Conservation (phyloP, 495 filamentous ascomycete genomes). For the Hypoxylon intermedium region DNA sequence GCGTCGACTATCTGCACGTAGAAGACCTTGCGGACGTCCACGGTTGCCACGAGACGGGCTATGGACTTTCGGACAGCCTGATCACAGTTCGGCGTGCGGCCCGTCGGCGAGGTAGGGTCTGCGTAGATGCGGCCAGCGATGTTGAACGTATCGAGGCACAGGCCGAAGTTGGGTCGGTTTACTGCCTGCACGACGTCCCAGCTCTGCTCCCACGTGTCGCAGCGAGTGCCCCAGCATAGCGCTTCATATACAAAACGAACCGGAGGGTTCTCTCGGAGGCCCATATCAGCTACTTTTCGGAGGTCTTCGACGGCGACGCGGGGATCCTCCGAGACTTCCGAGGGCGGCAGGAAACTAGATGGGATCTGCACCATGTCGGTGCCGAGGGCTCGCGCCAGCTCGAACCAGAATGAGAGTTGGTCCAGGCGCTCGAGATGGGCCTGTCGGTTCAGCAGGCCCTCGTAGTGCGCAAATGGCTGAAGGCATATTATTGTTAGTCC, state of each 20-base stretch:
- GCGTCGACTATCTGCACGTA: slow-evolving; percentile 84
- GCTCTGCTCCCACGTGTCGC: slow-evolving; percentile 73
- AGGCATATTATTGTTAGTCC: slow-evolving; percentile 71
- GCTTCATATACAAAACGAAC: slow-evolving; percentile 81
- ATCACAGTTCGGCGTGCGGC: slow-evolving; percentile 65
- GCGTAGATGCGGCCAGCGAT: slow-evolving; percentile 77
- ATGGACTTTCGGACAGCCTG: slow-evolving; percentile 64
- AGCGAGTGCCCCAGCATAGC: slow-evolving; percentile 75
- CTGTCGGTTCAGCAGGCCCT: slow-evolving; percentile 71
- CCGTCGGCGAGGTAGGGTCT: slow-evolving; percentile 64
- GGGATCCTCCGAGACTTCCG: slow-evolving; percentile 63
- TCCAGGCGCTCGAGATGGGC: slow-evolving; percentile 65
- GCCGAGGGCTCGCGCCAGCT: slow-evolving; percentile 65
- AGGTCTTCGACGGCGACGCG: slow-evolving; percentile 70
- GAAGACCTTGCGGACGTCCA: slow-evolving; percentile 75
- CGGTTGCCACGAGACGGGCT: slow-evolving; percentile 57
- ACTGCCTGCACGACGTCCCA: slow-evolving; percentile 74
- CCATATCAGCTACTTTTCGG: slow-evolving; percentile 69
- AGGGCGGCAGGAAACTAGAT: slow-evolving; percentile 68
- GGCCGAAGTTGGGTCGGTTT: slow-evolving; percentile 74
- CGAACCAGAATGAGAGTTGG: slow-evolving; percentile 74
- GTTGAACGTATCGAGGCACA: slow-evolving; percentile 84
- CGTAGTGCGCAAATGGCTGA: slow-evolving; percentile 82
- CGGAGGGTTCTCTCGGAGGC: slow-evolving; percentile 56
- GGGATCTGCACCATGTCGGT: slow-evolving; percentile 79